Conservation (phyloP, 352 stramenopile species). For the Phytophthora pseudosyringae region DNA sequence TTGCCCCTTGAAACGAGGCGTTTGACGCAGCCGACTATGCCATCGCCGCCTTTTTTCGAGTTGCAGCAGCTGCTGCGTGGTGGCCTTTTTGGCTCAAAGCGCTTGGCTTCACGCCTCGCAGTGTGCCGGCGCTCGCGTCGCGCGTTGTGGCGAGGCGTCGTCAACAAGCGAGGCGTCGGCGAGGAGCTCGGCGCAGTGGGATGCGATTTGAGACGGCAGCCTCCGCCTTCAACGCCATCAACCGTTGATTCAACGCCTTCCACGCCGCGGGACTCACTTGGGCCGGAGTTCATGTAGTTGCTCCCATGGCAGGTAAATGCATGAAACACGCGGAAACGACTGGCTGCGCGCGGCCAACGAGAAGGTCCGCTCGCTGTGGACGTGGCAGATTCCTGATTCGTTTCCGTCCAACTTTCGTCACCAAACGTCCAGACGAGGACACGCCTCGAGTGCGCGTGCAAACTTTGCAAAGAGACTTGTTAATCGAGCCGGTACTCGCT, state of each 20-base stretch:
- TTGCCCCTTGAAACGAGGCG: too few species aligned
- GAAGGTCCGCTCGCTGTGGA: background rate
- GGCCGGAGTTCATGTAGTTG: too few species aligned
- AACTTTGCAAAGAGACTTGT: conserved; percentile 7
- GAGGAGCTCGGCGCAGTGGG: conserved; percentile 17
- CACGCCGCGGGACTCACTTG: background rate
- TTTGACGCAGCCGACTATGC: conserved; percentile 8
- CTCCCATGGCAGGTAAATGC: background rate
- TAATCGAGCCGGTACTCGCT: conserved; percentile 32
- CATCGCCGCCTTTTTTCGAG: conserved; percentile 34
- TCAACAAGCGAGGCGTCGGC: conserved; percentile 26
- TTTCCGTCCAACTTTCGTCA: conserved; percentile 17
- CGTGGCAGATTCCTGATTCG: conserved; percentile 14
- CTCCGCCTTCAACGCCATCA: background rate
- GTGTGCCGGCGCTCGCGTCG: conserved; percentile 9
- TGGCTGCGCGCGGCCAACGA: conserved; percentile 3
- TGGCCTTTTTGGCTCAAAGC: conserved; percentile 23
- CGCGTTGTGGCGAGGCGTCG: conserved; percentile 18
- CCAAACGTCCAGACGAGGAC: conserved; percentile 31
- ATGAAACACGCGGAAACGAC: conserved; percentile 7
- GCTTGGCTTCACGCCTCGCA: conserved; percentile 20
- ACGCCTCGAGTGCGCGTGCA: conserved; percentile 19
- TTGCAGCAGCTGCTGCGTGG: conserved; percentile 39
- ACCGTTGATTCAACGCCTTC: too few species aligned
- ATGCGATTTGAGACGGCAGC: conserved; percentile 27